A percentile compares a stretch with the other conserved stretches of the same genome.
Conservation (phyloP, 495 filamentous ascomycete species). For the Penicillium macrosclerotiorum region DNA sequence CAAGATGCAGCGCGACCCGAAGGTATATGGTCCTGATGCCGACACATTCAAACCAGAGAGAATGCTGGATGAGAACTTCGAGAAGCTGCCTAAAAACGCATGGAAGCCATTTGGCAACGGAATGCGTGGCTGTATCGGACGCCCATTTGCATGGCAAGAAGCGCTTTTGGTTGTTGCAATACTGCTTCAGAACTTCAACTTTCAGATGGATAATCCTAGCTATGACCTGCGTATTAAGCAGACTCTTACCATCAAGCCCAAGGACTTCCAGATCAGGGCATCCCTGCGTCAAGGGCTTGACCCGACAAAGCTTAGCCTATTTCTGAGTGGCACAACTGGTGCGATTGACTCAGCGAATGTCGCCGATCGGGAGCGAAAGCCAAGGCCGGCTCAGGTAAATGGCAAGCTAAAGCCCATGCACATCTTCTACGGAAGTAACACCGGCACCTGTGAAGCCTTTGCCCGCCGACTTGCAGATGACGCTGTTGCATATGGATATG, state of each 20-base stretch:
- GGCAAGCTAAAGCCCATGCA: conserved; percentile 48
- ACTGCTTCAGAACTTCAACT: conserved; percentile 61
- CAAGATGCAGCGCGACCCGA: conserved; percentile 65
- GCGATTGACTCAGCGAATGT: conserved; percentile 9
- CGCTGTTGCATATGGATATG: conserved; percentile 57
- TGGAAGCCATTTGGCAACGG: conserved; percentile 67
- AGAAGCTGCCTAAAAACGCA: conserved; percentile 53
- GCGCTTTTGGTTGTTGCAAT: conserved; percentile 51
- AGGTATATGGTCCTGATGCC: conserved; percentile 60
- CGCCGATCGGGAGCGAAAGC: conserved; percentile 21
- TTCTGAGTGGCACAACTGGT: conserved; percentile 34
- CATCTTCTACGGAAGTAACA: conserved; percentile 73
- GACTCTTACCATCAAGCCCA: conserved; percentile 75
- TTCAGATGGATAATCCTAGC: conserved; percentile 52
- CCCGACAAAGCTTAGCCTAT: conserved; percentile 54
- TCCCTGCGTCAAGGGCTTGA: conserved; percentile 57
- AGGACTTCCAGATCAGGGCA: conserved; percentile 68
- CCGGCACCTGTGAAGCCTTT: conserved; percentile 71
- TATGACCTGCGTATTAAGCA: conserved; percentile 63
- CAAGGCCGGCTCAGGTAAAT: conserved; percentile 11
- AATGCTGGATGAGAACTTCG: conserved; percentile 63
- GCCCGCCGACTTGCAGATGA: conserved; percentile 60
- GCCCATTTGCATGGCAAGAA: conserved; percentile 68
- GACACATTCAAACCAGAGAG: conserved; percentile 64
- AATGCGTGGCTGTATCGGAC: conserved; percentile 63